Base-by-base conservation (phyloP, 345 rosid genomes). In the Balakata baccata region DNA sequence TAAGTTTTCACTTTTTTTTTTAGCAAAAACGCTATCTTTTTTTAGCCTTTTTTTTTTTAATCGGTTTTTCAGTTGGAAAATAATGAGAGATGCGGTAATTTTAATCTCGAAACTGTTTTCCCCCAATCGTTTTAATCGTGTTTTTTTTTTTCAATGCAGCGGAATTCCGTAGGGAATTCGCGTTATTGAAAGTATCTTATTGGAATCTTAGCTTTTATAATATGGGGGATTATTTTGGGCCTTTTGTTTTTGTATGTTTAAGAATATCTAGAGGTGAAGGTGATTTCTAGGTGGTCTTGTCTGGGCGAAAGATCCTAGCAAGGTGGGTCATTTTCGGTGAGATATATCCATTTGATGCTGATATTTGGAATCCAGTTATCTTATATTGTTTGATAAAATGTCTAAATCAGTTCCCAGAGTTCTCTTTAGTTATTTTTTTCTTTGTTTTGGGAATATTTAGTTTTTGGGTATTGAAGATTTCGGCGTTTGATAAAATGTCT, bases 301-400 rank as follows among this genome's bases (percentile, higher is more conserved):
- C 58, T 74, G 23, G 80, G 83, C 68, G 80, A 53, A 75, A 80
- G 90, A 89, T 88, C 83, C 74, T 78, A 59, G 72, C 74, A 78
- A 39, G 25, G 76, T 57, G 80, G 82, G 94, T 83, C 82, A 69
- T 83, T 83, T 82, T 79, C 78, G 52, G 58, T 5, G 10, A 23
- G 47, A 47, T 58, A 39, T 56, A n/a, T 54, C 65, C 39, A 51
- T 34, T 61, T 75, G 59, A 9, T 52, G 54, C 70, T 29, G 37
- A 20, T 51, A 63, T 46, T 52, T 52, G 47, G 71, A 74, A 60
- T 39, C 66, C 70, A 41, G 6, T 3, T 53, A 71, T 67, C 69
- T 18, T 59, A 63, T 67, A 49, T 25, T 75, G 60, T 68, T 78
- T 9, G 66, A 79, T 63, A 47, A 73, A 56, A 70, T 72, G 82